phyloP scores from a whole-genome alignment of 192 early-diverging fungal species.

The Coemansia sp. region DNA sequence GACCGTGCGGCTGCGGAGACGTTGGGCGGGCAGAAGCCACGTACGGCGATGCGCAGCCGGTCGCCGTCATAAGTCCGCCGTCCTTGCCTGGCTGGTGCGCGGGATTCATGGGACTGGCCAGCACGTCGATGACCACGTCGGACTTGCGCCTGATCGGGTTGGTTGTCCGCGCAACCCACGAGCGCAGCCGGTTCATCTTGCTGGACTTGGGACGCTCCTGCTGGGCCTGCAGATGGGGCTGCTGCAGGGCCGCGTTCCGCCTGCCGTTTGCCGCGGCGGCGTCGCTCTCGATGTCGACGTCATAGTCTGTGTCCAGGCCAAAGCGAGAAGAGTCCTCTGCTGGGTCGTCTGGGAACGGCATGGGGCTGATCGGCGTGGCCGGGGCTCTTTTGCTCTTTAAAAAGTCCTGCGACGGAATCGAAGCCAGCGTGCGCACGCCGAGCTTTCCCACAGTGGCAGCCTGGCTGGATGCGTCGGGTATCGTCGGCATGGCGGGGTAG shows the following conservation, averaged over 20 bases:
- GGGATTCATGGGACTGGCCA: conserved; percentile 4
- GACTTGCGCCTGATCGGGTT: conserved; percentile 54
- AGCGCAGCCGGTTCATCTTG: conserved; percentile 48
- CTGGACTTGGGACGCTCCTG: conserved; percentile 47
- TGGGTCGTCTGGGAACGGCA: conserved; percentile 51
- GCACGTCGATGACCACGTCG: conserved; percentile 27
- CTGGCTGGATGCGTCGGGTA: conserved; percentile 29
- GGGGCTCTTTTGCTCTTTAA: conserved; percentile 15
- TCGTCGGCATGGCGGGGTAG: conserved; percentile 29
- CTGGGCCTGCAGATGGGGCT: conserved; percentile 13
- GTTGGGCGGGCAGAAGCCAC: conserved; percentile 11
- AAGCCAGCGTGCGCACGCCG: conserved; percentile 31
- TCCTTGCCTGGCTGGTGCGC: conserved; percentile 9
- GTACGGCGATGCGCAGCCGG: conserved; percentile 3
- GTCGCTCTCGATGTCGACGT: conserved; percentile 18
- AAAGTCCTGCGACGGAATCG: conserved; percentile 52
- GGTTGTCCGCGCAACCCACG: conserved; percentile 50
- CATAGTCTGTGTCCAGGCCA: conserved; percentile 22
- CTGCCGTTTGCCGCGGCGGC: not conserved
- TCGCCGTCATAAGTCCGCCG: not conserved
- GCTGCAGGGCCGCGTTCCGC: not conserved
- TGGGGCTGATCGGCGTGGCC: conserved; percentile 36
- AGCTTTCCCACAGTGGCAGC: conserved; percentile 9
- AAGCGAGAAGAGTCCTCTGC: conserved; percentile 12
- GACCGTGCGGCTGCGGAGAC: conserved; percentile 16